Base-by-base conservation (phyloP, 2,329 filamentous ascomycete genomes). In the Monosporascus sp. region DNA sequence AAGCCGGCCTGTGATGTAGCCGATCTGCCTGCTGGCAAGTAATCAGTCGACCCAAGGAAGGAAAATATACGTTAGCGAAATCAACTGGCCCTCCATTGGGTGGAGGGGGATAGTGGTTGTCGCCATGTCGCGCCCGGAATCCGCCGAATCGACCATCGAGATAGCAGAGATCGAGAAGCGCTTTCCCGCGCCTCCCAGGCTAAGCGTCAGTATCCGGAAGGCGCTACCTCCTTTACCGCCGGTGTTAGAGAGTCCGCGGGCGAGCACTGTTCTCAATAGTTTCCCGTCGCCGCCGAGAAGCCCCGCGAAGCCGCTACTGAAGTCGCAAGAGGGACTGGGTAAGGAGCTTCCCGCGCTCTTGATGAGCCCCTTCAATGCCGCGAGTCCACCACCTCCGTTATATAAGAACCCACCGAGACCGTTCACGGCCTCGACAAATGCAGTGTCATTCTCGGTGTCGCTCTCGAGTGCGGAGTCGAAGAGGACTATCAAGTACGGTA, bases 401-500 rank as follows among this genome's bases (percentile, higher is more conserved):
- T 52, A 60, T 14, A 62, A 61, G 31, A 62, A 64, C 38, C 54
- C 51, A 50, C 47, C 50, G n/a, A 54, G 63, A 47, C 68, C 65
- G 5, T 61, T 65, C 45, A 68, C 69, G 2, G 61, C 64, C 18
- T 72, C 71, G n/a, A 69, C 67, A 3, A 71, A 60, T 57, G 62
- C 65, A 36, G 58, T 69, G 5, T 74, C 73, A 1, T 70, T 68
- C 54, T 64, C 66, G 35, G 58, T 69, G 3, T 74, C 73, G 1
- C 70, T 69, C 54, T 64, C 66, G 3, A 71, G 65, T 18, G 57
- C 65, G n/a, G 57, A 57, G 17, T 67, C 65, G 36, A 69, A 63
- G 47, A 67, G 70, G 49, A 65, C 67, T 15, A 72, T 78, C 60
- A 80, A 79, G 62, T 78, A 78, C 54, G 77, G 72, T 7, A 71